Percentiles rank a stretch among this genome's conserved stretches.
Evolutionary conservation across 2,329 filamentous ascomycete genomes (phyloP).

Genomic region (Amphichorda felina): DNA sequence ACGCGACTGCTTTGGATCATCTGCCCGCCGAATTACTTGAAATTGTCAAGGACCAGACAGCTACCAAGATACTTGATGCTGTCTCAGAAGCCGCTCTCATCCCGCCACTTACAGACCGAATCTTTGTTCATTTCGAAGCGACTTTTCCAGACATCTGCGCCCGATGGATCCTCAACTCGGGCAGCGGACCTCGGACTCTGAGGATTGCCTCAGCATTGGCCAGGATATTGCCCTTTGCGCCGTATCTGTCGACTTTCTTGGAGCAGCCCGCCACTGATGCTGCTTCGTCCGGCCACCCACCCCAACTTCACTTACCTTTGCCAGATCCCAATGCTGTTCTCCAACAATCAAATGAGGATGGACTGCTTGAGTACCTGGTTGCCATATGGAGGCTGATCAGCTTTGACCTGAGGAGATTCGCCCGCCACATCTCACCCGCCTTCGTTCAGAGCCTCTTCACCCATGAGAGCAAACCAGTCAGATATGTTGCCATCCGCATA

Average conservation of each 20-base stretch:
- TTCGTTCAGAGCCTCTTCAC: slow-evolving; percentile 59
- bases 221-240: slow-evolving; percentile 69
- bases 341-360: slow-evolving; percentile 8
- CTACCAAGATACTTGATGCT: slow-evolving; percentile 57
- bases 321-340: slow-evolving; percentile 11
- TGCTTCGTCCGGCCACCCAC: slow-evolving; percentile 5
- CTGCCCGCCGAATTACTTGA: slow-evolving; percentile 60
- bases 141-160: slow-evolving; percentile 75
- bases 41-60: slow-evolving; percentile 50
- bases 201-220: slow-evolving; percentile 60
- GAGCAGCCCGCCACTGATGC: slow-evolving; percentile 26
- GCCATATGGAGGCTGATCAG: slow-evolving; percentile 67
- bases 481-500: slow-evolving; percentile 72
- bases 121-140: slow-evolving; percentile 65
- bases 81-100: slow-evolving; percentile 59
- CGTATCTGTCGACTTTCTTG: slow-evolving; percentile 65
- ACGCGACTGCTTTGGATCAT: slow-evolving; percentile 40
- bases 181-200: slow-evolving; percentile 23
- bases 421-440: slow-evolving; percentile 49
- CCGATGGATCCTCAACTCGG: slow-evolving; percentile 53
- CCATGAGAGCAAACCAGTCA: slow-evolving; percentile 46
- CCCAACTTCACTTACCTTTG: slow-evolving; percentile 17
- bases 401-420: slow-evolving; percentile 60
- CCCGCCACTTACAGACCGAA: slow-evolving; percentile 54
- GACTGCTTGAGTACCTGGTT: slow-evolving; percentile 17